These are phyloP conservation scores for Ustilago esculenta DNA, from an alignment of 1,284 basidiomycete species.

Conservation along the genomic window DNA sequence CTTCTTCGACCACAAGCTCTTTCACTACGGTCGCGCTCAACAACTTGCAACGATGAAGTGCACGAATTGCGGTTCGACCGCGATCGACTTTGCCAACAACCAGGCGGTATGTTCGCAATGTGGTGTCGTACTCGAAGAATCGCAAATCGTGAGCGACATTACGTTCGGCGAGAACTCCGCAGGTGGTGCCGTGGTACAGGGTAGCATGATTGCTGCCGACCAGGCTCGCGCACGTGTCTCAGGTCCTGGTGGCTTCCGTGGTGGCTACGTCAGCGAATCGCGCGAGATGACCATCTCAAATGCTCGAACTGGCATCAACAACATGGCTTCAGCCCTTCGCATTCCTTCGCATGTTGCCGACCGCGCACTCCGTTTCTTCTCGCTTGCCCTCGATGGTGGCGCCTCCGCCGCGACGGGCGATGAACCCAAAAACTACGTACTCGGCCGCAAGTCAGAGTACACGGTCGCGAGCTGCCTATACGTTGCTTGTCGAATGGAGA, in stretches of 20 bases:
- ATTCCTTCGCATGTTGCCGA: conserved; percentile 82
- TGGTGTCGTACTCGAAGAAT: conserved; percentile 83
- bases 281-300: conserved; percentile 88
- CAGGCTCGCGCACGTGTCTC: conserved; percentile 72
- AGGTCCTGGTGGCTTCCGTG: conserved; percentile 62
- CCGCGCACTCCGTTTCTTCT: conserved; percentile 87
- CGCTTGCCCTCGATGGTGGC: conserved; percentile 85
- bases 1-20: background rate
- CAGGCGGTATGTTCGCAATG: conserved; percentile 62
- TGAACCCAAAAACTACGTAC: conserved; percentile 64
- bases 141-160: conserved; percentile 90
- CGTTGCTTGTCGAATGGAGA: conserved; percentile 89
- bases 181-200: conserved; percentile 94
- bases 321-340: conserved; percentile 79
- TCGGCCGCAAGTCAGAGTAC: conserved; percentile 86
- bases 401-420: conserved; percentile 50
- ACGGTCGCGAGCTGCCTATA: conserved; percentile 96
- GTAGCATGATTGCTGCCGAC: conserved; percentile 89
- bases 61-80: conserved; percentile 56
- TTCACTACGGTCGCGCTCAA: background rate
- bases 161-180: conserved; percentile 91
- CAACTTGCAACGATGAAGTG: conserved; percentile 49
- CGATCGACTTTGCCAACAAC: conserved; percentile 59
- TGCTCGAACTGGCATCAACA: conserved; percentile 82
- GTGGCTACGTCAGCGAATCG: conserved; percentile 63